Evolutionary conservation across 192 early-diverging fungal species (phyloP).

Genomic region (Backusella parvicylindrica): DNA sequence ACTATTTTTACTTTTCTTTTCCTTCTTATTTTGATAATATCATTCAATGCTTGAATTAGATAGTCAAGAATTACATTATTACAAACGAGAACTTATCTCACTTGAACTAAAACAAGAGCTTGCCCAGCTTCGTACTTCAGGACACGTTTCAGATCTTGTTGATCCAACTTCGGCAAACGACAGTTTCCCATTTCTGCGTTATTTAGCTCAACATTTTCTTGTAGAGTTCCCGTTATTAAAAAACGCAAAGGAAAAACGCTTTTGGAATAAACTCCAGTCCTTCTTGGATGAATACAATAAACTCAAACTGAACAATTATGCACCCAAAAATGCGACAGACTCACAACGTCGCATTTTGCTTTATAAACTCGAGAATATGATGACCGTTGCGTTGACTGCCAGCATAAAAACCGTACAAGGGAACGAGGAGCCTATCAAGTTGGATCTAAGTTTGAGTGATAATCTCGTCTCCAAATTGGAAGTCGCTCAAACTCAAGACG

Average conservation of each 20-base stretch:
- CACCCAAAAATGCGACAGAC: slow-evolving; percentile 6
- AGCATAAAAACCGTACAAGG: slow-evolving; percentile 30
- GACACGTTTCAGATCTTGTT: slow-evolving; percentile 21
- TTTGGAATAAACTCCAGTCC: slow-evolving; percentile 46
- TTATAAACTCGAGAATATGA: slow-evolving; percentile 31
- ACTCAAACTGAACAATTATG: slow-evolving; percentile 31
- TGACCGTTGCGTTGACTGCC: slow-evolving; percentile 28
- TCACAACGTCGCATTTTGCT: slow-evolving; percentile 28
- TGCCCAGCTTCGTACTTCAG: slow-evolving; percentile 14
- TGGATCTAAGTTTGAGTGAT: not conserved
- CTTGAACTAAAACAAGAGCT: slow-evolving; percentile 45
- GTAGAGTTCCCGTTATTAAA: slow-evolving; percentile 50
- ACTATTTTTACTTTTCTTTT: not conserved
- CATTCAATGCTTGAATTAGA: not conserved
- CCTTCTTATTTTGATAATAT: not conserved
- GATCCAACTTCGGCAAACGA: slow-evolving; percentile 16
- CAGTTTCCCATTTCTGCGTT: slow-evolving; percentile 41
- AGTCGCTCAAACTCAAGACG: not conserved
- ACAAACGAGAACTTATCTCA: slow-evolving; percentile 50
- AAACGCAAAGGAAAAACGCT: slow-evolving; percentile 20
- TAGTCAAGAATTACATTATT: slow-evolving; percentile 47
- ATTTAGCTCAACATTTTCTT: slow-evolving; percentile 42
- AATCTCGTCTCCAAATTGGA: not conserved
- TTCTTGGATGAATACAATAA: slow-evolving; percentile 49
- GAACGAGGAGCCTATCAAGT: slow-evolving; percentile 18